These are phyloP conservation scores for Phytopythium oedochilum DNA, from an alignment of 352 stramenopile genomes.

Conservation along the genomic window DNA sequence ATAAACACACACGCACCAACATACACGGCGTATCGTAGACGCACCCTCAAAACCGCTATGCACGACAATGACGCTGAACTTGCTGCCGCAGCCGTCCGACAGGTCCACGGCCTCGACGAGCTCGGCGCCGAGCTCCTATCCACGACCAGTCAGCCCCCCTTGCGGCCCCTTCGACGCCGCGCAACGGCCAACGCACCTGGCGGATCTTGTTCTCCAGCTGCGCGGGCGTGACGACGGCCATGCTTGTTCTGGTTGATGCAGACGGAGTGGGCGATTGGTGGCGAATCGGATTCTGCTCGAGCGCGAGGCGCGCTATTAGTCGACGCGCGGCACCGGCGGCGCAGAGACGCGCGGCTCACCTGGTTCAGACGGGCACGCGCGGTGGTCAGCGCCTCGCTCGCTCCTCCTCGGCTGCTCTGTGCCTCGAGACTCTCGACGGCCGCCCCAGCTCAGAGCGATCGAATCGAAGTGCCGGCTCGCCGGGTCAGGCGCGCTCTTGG, in stretches of 20 bases:
- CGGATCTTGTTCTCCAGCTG: slow-evolving; percentile 56
- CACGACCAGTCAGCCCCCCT: not conserved
- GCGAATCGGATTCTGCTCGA: not conserved
- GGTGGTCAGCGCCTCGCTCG: not conserved
- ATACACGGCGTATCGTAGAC: too few species aligned
- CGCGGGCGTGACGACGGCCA: slow-evolving; percentile 46
- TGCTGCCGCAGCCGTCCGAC: slow-evolving; percentile 78
- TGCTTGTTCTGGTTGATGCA: not conserved
- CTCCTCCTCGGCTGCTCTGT: not conserved
- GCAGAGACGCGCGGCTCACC: not conserved
- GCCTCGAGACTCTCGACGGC: too few species aligned
- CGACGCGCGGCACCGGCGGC: not conserved
- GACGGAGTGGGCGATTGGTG: not conserved
- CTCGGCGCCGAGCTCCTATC: slow-evolving; percentile 50
- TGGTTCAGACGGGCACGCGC: too few species aligned
- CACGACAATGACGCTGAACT: slow-evolving; percentile 83
- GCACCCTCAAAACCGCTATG: slow-evolving; percentile 74
- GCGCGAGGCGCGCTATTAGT: not conserved
- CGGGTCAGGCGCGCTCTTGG: not conserved
- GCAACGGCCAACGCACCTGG: slow-evolving; percentile 11
- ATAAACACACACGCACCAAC: not conserved
- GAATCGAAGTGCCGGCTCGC: not conserved
- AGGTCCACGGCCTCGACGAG: slow-evolving; percentile 74
- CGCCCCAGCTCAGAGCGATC: not conserved
- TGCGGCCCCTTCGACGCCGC: not conserved